A percentile compares a stretch with the other conserved stretches of the same genome.
These are phyloP conservation scores for Coniferiporia weirii DNA, from an alignment of 1,284 basidiomycete genomes.

Conservation along the genomic window DNA sequence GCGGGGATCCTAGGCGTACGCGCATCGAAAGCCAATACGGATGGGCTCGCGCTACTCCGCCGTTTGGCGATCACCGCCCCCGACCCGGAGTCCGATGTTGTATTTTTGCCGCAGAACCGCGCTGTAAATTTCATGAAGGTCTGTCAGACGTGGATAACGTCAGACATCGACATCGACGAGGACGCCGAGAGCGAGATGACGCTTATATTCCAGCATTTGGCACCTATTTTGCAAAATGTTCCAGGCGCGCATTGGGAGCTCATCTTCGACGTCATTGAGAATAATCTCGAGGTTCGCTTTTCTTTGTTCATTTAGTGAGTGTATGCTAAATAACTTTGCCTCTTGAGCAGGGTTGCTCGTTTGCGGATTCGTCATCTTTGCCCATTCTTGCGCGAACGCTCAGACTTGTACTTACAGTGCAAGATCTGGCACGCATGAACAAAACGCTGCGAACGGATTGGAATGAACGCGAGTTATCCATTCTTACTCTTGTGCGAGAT, in stretches of 20 bases:
- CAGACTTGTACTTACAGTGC: constrained; percentile 60
- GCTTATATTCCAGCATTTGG: constrained; percentile 69
- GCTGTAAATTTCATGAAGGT: constrained; percentile 88
- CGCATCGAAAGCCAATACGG: constrained; percentile 54
- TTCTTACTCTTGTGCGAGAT: constrained; percentile 55
- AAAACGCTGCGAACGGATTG: constrained; percentile 69
- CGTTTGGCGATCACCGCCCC: constrained; percentile 78
- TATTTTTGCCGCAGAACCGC: constrained; percentile 85
- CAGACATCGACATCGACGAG: constrained; percentile 69
- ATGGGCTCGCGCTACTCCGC: constrained; percentile 67
- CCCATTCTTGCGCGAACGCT: constrained; percentile 67
- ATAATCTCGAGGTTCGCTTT: constrained; percentile 70
- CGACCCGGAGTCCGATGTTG: constrained; percentile 67
- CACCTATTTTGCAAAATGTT: constrained; percentile 86
- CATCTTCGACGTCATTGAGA: constrained; percentile 87
- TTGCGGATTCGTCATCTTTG: constrained; percentile 56
- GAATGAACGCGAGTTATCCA: constrained; percentile 49
- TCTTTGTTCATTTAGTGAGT: background rate
- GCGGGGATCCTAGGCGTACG: constrained; percentile 71
- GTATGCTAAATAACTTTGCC: constrained; percentile 3
- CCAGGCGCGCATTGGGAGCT: constrained; percentile 89
- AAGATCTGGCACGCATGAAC: constrained; percentile 70
- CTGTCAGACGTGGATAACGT: constrained; percentile 79
- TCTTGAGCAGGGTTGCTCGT: constrained; percentile 47
- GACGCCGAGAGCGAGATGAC: constrained; percentile 77